Conservation (phyloP, 1,284 basidiomycete genomes). For the Fomitopsis pinicola region DNA sequence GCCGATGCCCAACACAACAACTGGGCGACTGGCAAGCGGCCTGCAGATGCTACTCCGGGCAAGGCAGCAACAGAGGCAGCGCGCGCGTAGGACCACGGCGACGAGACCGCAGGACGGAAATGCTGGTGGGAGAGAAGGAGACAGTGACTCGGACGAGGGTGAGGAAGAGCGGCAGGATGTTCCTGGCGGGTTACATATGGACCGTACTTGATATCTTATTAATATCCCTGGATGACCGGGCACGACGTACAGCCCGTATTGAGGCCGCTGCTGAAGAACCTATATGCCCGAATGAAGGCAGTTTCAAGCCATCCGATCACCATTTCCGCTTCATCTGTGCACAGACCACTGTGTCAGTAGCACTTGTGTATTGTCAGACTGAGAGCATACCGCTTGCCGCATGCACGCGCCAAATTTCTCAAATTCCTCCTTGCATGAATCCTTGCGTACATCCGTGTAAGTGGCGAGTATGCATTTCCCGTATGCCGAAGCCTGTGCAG, state of each 20-base stretch:
- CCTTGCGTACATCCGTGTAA: constrained; percentile 74
- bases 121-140: constrained; percentile 17
- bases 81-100: constrained; percentile 4
- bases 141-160: constrained; percentile 26
- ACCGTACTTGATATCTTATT: constrained; percentile 23
- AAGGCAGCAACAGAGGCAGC: constrained; percentile 35
- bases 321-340: constrained; percentile 64
- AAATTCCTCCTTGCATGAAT: constrained; percentile 77
- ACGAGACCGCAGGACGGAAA: background rate
- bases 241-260: background rate
- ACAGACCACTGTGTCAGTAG: constrained; percentile 2
- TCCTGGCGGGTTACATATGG: constrained; percentile 40
- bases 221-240: background rate
- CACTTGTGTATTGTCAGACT: background rate
- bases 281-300: background rate
- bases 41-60: constrained; percentile 50
- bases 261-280: background rate
- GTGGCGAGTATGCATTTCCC: constrained; percentile 75
- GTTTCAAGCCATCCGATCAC: constrained; percentile 27
- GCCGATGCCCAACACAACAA: constrained; percentile 59
- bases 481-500: constrained; percentile 64
- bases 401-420: constrained; percentile 71
- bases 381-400: constrained; percentile 50
- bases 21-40: constrained; percentile 45
- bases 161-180: constrained; percentile 24